Conservation (phyloP, 768 basidiomycete genomes). For the Leccinum obscurum region DNA sequence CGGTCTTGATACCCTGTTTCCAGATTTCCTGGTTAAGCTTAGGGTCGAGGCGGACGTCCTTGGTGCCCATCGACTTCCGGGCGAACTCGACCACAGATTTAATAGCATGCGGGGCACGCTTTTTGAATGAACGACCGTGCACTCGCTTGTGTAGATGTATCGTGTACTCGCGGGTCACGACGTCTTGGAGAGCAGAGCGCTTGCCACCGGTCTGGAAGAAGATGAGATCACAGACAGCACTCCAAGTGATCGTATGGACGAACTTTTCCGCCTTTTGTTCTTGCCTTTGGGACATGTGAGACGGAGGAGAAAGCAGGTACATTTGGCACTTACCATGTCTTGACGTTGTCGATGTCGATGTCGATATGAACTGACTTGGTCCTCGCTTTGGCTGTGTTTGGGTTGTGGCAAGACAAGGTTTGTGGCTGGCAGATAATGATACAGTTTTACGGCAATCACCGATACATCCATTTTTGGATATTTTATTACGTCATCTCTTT, state of each 20-base stretch:
- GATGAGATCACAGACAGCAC: not conserved
- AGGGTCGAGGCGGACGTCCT: conserved; percentile 92
- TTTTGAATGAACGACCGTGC: conserved; percentile 93
- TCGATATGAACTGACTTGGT: conserved; percentile 44
- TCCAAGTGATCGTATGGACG: conserved; percentile 27
- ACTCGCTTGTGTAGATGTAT: conserved; percentile 96
- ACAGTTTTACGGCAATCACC: conserved; percentile 41
- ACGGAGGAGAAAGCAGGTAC: not conserved
- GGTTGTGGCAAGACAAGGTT: conserved; percentile 54
- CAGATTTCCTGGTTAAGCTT: conserved; percentile 96
- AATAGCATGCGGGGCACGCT: conserved; percentile 95
- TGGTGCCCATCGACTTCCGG: conserved; percentile 92
- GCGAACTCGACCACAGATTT: conserved; percentile 94
- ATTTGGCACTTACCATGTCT: conserved; percentile 58
- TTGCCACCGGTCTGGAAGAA: conserved; percentile 60
- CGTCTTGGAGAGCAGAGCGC: conserved; percentile 97
- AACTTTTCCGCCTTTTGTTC: conserved; percentile 35
- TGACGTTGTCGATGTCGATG: conserved; percentile 60
- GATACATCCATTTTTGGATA: conserved; percentile 6
- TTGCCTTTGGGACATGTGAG: conserved; percentile 40
- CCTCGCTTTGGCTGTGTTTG: conserved; percentile 38
- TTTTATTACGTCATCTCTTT: too few species aligned
- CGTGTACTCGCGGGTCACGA: conserved; percentile 98
- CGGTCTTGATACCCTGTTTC: conserved; percentile 91
- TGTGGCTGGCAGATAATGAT: conserved; percentile 48